Evolutionary conservation across 805 yeast species (phyloP).

Genomic region (Metschnikowia amazonensis): DNA sequence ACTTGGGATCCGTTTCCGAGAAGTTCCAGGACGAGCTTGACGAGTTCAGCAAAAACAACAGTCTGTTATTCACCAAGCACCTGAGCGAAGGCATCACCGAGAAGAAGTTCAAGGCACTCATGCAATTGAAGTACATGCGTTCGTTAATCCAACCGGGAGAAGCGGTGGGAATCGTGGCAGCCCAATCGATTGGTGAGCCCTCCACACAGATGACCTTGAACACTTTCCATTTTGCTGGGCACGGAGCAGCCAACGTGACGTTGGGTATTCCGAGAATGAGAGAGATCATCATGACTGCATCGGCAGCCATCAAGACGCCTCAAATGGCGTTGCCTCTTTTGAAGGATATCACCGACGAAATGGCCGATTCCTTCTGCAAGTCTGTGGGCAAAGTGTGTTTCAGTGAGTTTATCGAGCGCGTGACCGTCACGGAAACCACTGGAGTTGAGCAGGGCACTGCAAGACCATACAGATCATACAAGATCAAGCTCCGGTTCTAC

Average conservation of each 20-base stretch:
- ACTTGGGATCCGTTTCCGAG: conserved; percentile 91
- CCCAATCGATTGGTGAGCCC: conserved; percentile 98
- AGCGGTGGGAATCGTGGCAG: conserved; percentile 96
- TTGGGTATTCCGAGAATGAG: conserved; percentile 99
- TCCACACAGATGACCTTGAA: conserved; percentile 98
- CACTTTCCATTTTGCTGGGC: conserved; percentile 98
- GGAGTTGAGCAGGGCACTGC: conserved; percentile 50
- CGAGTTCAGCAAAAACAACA: conserved; percentile 54
- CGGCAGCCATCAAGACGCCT: conserved; percentile 93
- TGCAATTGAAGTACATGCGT: conserved; percentile 98
- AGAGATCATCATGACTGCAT: conserved; percentile 99
- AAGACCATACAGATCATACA: conserved; percentile 64
- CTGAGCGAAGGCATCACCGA: conserved; percentile 54
- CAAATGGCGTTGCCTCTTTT: conserved; percentile 92
- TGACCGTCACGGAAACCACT: conserved; percentile 83
- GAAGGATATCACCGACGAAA: conserved; percentile 73
- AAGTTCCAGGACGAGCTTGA: conserved; percentile 80
- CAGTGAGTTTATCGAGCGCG: conserved; percentile 84
- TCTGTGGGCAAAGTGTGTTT: conserved; percentile 79
- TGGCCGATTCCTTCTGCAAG: conserved; percentile 91
- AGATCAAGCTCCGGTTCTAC: conserved; percentile 71
- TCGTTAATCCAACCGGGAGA: conserved; percentile 95
- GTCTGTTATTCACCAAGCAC: conserved; percentile 50
- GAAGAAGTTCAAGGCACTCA: conserved; percentile 88
- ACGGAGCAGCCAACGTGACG: conserved; percentile 99